These are phyloP conservation scores for Fusarium penzigii DNA, from an alignment of 2,329 filamentous ascomycete species.

Conservation along the genomic window DNA sequence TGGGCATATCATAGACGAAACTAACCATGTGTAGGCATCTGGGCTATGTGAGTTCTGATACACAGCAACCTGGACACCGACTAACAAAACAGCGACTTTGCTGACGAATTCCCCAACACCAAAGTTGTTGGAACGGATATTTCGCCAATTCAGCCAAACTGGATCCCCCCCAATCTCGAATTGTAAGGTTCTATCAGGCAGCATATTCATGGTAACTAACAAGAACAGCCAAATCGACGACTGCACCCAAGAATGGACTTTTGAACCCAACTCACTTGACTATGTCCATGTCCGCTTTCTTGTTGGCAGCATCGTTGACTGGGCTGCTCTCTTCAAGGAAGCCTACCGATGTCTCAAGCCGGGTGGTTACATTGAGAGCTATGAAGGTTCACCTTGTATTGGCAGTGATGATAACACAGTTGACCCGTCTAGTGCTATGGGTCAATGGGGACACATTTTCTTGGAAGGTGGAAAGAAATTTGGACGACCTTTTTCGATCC, in stretches of 20 bases:
- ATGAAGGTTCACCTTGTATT: constrained; percentile 23
- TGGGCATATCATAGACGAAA: rapidly evolving
- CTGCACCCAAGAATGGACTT: constrained; percentile 31
- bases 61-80: not conserved
- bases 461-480: constrained; percentile 15
- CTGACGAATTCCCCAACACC: not conserved
- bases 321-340: constrained; percentile 52
- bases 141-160: constrained; percentile 1
- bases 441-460: constrained; percentile 25
- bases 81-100: not conserved
- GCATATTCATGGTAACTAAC: not conserved
- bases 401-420: constrained; percentile 31
- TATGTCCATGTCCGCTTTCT: constrained; percentile 60
- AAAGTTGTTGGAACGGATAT: not conserved
- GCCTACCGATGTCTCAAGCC: constrained; percentile 54
- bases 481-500: not conserved
- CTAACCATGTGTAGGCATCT: not conserved
- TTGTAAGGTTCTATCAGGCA: not conserved
- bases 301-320: constrained; percentile 56
- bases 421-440: constrained; percentile 20
- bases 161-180: constrained; percentile 1
- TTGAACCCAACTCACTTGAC: constrained; percentile 45
- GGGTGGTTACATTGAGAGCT: constrained; percentile 44
- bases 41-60: not conserved
- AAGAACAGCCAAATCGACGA: constrained; percentile 22